Base-by-base conservation (phyloP, 371 early-diverging fungal genomes). In the Syncephalastrum sp. region DNA sequence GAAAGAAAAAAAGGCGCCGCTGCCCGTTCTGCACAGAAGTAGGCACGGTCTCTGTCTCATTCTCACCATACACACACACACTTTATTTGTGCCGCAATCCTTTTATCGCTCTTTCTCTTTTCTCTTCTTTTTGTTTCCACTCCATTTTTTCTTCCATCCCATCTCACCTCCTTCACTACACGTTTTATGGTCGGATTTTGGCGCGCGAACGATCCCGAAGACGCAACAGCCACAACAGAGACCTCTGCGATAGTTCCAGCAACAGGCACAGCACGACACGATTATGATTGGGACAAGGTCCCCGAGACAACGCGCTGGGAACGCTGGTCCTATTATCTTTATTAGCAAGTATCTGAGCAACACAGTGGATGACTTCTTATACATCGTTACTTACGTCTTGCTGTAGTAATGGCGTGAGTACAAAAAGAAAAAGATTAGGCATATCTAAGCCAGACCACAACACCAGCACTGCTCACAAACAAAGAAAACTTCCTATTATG, bases 251-350 rank as follows among this genome's bases (percentile, higher is more conserved):
- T 33, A 8, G 38, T 33, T 10, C 38, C 38, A 12, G 12, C 10
- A 33, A 33, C 38, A 33, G 38, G 38, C 38, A 8, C 38, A 33
- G 8, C 10, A 12, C 38, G 38, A 12, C 10, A 33, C 38, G 38
- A 33, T 8, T 33, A 33, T 33, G 61, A 57, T 21, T 67, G 68
- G 68, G 68, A 67, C 33, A 59, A 53, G 41, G 57, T 67, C 15
- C 63, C 68, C 5, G 55, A 63, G 60, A 67, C 68, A 6, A 67
- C 63, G 5, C 43, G 29, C 13, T 67, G 63, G 68, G 68, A 67
- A 38, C 47, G 67, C 55, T 63, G 68, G 68, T 49, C 68, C 16
- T 67, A 67, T 49, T 67, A 67, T 54, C 47, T 67, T 42, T 67
- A 67, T 57, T 67, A 67, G 65, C 50, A 50, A 65, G 65, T 60